phyloP scores from a whole-genome alignment of 1,139 yeast genomes.

The Zygoascus hellenicus region DNA sequence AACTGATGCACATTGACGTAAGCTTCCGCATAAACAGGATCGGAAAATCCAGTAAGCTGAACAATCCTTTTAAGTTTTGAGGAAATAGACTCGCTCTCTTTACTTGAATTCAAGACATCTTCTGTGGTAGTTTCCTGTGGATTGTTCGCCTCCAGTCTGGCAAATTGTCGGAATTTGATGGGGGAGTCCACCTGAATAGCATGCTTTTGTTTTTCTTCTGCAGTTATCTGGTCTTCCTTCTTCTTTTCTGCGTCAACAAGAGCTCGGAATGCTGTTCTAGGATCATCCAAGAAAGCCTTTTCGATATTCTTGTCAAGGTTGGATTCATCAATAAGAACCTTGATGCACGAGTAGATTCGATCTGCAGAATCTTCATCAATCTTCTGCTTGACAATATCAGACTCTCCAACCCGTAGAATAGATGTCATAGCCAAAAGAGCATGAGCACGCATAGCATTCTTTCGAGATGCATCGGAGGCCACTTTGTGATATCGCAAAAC shows the following conservation, averaged over 20 bases:
- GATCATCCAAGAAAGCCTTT: slow-evolving; percentile 77
- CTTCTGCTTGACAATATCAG: slow-evolving; percentile 64
- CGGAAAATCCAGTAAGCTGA: slow-evolving; percentile 94
- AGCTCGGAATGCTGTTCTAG: slow-evolving; percentile 72
- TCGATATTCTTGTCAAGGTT: slow-evolving; percentile 48
- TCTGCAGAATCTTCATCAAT: slow-evolving; percentile 96
- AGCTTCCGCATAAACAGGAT: slow-evolving; percentile 97
- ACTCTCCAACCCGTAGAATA: slow-evolving; percentile 81
- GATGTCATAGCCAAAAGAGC: slow-evolving; percentile 91
- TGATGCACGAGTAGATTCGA: slow-evolving; percentile 78
- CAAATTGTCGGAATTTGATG: slow-evolving; percentile 76
- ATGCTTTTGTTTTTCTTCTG: slow-evolving; percentile 56
- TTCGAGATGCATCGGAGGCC: slow-evolving; percentile 44
- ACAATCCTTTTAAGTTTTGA: slow-evolving; percentile 84
- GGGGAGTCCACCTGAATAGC: slow-evolving; percentile 83
- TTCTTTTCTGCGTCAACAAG: slow-evolving; percentile 49
- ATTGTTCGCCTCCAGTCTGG: slow-evolving; percentile 43
- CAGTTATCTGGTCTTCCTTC: slow-evolving; percentile 52
- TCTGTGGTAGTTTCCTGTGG: slow-evolving; percentile 30
- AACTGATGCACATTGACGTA: slow-evolving; percentile 91
- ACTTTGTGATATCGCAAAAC: slow-evolving; percentile 69
- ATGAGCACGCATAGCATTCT: slow-evolving; percentile 89
- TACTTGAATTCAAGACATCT: slow-evolving; percentile 41
- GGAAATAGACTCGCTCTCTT: slow-evolving; percentile 49
- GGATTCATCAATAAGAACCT: slow-evolving; percentile 60